phyloP scores from a whole-genome alignment of 108 stramenopile species.

The Chaetoceros tenuissimus region DNA sequence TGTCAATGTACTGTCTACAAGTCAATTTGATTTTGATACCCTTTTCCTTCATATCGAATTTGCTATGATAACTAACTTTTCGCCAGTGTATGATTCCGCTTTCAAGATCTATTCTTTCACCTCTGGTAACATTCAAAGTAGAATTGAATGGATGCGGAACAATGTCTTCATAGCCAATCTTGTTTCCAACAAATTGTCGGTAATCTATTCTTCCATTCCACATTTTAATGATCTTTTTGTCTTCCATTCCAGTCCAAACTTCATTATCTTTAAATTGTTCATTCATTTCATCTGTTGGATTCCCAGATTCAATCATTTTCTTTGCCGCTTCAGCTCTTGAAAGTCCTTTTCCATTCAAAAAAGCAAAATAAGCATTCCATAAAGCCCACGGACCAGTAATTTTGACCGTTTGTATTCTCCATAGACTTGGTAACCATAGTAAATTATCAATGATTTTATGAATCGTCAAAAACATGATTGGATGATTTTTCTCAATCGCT shows the following conservation, averaged over 20 bases:
- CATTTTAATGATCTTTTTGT: background rate
- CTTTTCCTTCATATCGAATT: too few relatives aligned
- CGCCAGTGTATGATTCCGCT: background rate
- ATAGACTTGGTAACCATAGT: background rate
- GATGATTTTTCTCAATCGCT: slow-evolving; percentile 8
- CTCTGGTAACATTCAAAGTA: background rate
- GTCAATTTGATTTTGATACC: too few relatives aligned
- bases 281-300: too few relatives aligned
- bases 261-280: background rate
- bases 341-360: background rate
- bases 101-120: background rate
- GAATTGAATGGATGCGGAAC: background rate
- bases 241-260: background rate
- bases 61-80: too few relatives aligned
- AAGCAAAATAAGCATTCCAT: background rate
- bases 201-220: background rate
- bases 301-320: too few relatives aligned
- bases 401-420: background rate
- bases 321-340: background rate
- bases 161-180: background rate
- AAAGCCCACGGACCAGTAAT: background rate
- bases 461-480: background rate
- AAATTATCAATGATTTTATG: slow-evolving; percentile 1
- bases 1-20: too few relatives aligned
- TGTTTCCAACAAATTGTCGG: background rate